Evolutionary conservation across 116 monocot species (phyloP).

Genomic region (Iris pallida): DNA sequence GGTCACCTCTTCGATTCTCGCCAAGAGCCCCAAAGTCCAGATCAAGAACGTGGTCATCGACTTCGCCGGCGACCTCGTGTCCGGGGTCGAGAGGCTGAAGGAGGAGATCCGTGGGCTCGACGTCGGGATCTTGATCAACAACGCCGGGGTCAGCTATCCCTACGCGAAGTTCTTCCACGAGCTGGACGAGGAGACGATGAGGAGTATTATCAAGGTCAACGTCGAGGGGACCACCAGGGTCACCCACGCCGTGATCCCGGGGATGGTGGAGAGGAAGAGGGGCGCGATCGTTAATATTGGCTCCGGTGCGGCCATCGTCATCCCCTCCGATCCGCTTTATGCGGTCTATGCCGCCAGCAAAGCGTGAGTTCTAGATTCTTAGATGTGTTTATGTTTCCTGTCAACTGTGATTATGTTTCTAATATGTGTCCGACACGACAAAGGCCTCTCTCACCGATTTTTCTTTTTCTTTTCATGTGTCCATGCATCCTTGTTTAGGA

Average conservation of each 20-base stretch:
- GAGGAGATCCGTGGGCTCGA: constrained; percentile 57
- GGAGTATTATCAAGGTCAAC: constrained; percentile 67
- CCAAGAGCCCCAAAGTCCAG: constrained; percentile 15
- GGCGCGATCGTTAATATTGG: constrained; percentile 91
- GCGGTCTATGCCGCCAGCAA: constrained; percentile 85
- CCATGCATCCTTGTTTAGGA: too few relatives aligned
- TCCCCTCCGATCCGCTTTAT: constrained; percentile 87
- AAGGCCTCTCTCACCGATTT: too few relatives aligned
- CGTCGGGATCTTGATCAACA: constrained; percentile 84
- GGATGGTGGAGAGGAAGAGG: constrained; percentile 70
- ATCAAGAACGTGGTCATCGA: constrained; percentile 57
- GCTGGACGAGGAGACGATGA: constrained; percentile 65
- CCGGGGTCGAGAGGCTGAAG: constrained; percentile 37
- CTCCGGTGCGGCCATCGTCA: constrained; percentile 67
- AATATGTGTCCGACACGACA: too few relatives aligned
- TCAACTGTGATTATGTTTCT: too few relatives aligned
- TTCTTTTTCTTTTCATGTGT: too few relatives aligned
- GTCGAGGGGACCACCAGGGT: constrained; percentile 81
- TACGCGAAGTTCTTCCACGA: constrained; percentile 81
- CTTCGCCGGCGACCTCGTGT: constrained; percentile 48
- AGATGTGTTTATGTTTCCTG: too few relatives aligned
- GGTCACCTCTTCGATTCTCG: constrained; percentile 33
- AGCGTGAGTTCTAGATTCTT: constrained; percentile 93
- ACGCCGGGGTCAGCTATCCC: constrained; percentile 73
- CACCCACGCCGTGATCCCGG: constrained; percentile 73